phyloP scores from a whole-genome alignment of 164 flowering plant species.

The Brasenia schreberi region DNA sequence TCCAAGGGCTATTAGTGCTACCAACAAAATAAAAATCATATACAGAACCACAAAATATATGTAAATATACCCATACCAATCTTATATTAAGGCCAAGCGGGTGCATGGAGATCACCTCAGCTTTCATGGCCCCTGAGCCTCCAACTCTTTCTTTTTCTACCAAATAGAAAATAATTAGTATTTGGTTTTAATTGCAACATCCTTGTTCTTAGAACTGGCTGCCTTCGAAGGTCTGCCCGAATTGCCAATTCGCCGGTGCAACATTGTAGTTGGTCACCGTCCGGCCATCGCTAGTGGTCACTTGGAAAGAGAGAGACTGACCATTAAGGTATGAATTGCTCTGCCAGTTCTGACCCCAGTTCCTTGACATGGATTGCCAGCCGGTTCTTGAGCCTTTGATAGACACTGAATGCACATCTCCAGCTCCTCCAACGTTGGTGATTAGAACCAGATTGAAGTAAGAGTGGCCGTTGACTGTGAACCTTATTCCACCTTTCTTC shows the following conservation, averaged over 20 bases:
- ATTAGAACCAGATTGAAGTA: constrained; percentile 38
- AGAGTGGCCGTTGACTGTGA: constrained; percentile 37
- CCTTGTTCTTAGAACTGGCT: constrained; percentile 16
- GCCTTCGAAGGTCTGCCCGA: constrained; percentile 36
- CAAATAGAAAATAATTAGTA: background rate
- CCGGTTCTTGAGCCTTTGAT: constrained; percentile 29
- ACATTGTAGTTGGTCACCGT: constrained; percentile 22
- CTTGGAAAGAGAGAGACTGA: constrained; percentile 37
- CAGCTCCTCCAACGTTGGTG: constrained; percentile 37
- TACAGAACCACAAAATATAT: too few species aligned
- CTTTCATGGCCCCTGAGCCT: constrained; percentile 12
- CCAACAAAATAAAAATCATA: background rate
- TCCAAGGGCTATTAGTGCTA: background rate
- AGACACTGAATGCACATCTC: constrained; percentile 27
- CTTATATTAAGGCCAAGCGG: constrained; percentile 22
- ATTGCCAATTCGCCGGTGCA: constrained; percentile 29
- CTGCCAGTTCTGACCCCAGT: constrained; percentile 54
- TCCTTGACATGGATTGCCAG: constrained; percentile 38
- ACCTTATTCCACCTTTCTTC: constrained; percentile 41
- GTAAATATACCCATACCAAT: too few species aligned
- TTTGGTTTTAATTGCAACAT: background rate
- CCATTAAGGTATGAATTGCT: constrained; percentile 27
- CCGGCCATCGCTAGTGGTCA: constrained; percentile 35
- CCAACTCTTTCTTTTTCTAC: background rate
- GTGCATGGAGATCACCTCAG: constrained; percentile 39